phyloP scores from a whole-genome alignment of 257 asterid genomes.

The Cinchona pubescens region DNA sequence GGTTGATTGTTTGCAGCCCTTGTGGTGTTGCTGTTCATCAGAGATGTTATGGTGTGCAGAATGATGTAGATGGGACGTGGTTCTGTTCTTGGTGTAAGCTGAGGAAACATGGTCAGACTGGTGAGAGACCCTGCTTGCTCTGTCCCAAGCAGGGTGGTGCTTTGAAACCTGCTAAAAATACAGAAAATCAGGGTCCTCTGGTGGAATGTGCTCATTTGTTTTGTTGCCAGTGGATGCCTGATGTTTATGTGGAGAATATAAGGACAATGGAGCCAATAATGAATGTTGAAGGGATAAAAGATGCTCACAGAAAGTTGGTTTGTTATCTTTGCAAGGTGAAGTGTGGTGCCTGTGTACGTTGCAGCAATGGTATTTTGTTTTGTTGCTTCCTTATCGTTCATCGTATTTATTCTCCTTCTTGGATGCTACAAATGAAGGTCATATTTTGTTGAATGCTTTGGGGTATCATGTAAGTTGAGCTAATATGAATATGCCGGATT shows the following conservation, averaged over 20 bases:
- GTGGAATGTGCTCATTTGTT: constrained; percentile 77
- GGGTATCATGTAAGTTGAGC: neutral
- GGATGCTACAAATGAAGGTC: constrained; percentile 31
- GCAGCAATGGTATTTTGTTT: constrained; percentile 97
- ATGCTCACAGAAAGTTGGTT: constrained; percentile 64
- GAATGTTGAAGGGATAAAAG: constrained; percentile 67
- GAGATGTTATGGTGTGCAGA: constrained; percentile 95
- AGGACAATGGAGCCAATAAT: constrained; percentile 82
- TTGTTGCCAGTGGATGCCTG: constrained; percentile 96
- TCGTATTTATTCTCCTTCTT: constrained; percentile 37
- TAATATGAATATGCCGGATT: neutral
- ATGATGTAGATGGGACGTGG: constrained; percentile 70
- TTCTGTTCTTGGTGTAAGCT: constrained; percentile 86
- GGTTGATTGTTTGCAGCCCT: constrained; percentile 62
- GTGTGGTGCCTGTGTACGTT: constrained; percentile 88
- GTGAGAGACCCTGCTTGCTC: constrained; percentile 66
- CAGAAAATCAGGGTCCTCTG: constrained; percentile 35
- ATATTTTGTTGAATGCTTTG: constrained; percentile 21
- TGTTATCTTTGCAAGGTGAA: constrained; percentile 93
- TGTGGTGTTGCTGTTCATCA: constrained; percentile 85
- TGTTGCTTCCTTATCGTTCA: constrained; percentile 45
- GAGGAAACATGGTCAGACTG: constrained; percentile 35
- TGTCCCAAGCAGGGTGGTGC: constrained; percentile 93
- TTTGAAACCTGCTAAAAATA: constrained; percentile 60
- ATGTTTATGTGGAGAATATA: constrained; percentile 76